These are phyloP conservation scores for Davidsoniella australis DNA, from an alignment of 2,329 filamentous ascomycete species.

Conservation along the genomic window DNA sequence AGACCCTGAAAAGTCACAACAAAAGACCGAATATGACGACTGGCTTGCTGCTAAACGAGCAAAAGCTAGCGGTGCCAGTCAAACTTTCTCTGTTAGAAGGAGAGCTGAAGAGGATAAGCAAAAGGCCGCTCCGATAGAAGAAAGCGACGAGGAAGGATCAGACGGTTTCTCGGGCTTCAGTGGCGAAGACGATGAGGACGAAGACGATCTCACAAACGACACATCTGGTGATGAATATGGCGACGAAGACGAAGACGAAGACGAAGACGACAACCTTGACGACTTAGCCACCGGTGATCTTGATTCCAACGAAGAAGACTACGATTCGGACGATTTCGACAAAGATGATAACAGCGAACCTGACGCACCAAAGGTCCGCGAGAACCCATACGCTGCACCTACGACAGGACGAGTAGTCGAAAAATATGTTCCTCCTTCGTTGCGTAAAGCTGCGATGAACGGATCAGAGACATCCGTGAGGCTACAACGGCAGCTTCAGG, in stretches of 20 bases:
- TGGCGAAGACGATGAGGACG: background rate
- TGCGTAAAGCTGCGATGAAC: conserved; percentile 47
- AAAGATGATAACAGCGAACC: conserved; percentile 21
- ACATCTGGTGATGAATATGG: background rate
- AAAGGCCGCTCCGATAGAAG: background rate
- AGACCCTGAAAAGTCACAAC: conserved; percentile 43
- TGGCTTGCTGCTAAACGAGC: conserved; percentile 31
- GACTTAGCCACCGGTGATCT: conserved; percentile 10
- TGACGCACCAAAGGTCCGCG: conserved; percentile 28
- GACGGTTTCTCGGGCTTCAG: conserved; percentile 2
- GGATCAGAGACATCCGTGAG: conserved; percentile 45
- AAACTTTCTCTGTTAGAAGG: background rate
- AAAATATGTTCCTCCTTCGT: conserved; percentile 83
- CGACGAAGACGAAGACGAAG: background rate
- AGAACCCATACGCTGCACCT: conserved; percentile 84
- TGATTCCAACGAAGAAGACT: conserved; percentile 13
- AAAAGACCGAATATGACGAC: conserved; percentile 38
- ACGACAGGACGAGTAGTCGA: conserved; percentile 26
- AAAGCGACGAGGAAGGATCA: background rate
- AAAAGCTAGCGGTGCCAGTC: background rate
- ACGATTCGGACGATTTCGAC: conserved; percentile 13
- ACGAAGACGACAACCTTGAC: conserved; percentile 7
- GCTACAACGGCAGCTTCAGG: conserved; percentile 66
- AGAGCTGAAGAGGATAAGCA: background rate
- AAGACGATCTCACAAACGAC: background rate